Evolutionary conservation across 345 rosid species (phyloP).

Genomic region (Aurinia saxatilis): DNA sequence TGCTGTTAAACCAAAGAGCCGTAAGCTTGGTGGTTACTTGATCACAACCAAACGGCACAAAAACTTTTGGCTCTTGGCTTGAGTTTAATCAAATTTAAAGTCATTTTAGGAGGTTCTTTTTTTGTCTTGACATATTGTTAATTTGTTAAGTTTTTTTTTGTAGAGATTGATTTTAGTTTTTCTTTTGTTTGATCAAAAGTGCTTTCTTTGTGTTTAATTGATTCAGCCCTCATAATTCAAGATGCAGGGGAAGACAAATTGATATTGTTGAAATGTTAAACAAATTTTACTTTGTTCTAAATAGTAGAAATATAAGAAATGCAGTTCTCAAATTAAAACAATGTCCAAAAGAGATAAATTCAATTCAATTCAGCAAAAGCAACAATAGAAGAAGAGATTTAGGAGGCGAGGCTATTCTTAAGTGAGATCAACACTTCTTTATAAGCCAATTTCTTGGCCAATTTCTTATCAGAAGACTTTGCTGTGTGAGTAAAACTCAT

Average conservation of each 20-base stretch:
- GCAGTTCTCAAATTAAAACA: no score
- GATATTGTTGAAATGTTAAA: no score
- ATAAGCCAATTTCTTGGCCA: conserved; percentile 54
- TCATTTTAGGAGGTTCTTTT: neutral
- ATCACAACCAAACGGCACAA: conserved; percentile 90
- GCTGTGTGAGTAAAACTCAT: conserved; percentile 28
- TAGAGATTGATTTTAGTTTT: neutral
- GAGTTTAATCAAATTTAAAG: neutral
- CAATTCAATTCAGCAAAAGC: neutral
- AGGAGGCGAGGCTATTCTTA: conserved; percentile 22
- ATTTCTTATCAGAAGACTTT: conserved; percentile 35
- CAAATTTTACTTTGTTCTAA: no score
- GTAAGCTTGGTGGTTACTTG: conserved; percentile 70
- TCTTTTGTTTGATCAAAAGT: no score
- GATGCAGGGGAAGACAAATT: no score
- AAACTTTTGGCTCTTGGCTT: conserved; percentile 88
- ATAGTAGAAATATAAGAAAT: no score
- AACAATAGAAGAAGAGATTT: neutral
- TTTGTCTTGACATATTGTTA: neutral
- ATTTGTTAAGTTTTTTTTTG: no score
- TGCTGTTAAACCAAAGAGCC: conserved; percentile 69
- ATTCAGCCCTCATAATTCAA: no score
- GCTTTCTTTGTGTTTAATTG: no score
- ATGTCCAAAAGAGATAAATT: neutral
- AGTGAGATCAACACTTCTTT: conserved; percentile 47